Conservation (phyloP, 2,329 filamentous ascomycete species). For the Fusarium buharicum region DNA sequence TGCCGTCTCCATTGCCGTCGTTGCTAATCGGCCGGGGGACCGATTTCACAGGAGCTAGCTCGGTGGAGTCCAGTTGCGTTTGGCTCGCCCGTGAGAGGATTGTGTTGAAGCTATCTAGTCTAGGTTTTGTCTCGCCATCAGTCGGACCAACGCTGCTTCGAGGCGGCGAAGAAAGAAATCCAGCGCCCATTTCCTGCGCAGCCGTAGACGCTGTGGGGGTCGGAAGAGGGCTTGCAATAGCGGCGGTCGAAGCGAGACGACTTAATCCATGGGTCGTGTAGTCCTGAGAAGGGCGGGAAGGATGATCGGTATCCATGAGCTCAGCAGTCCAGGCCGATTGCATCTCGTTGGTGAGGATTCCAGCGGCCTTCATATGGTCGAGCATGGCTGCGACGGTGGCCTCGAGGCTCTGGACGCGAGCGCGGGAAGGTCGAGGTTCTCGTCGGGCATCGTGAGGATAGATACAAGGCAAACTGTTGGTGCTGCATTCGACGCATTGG, state of each 20-base stretch:
- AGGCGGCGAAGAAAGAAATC: slow-evolving; percentile 45
- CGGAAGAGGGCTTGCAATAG: slow-evolving; percentile 45
- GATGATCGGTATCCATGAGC: slow-evolving; percentile 41
- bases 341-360: slow-evolving; percentile 44
- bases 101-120: slow-evolving; percentile 40
- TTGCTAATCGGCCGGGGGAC: slow-evolving; percentile 44
- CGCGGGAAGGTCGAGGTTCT: slow-evolving; percentile 47
- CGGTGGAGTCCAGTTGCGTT: slow-evolving; percentile 22
- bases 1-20: slow-evolving; percentile 45
- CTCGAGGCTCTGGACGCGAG: slow-evolving; percentile 48
- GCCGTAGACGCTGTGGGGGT: slow-evolving; percentile 42
- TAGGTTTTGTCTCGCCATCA: slow-evolving; percentile 42
- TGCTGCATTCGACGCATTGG: slow-evolving; percentile 48
- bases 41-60: slow-evolving; percentile 33
- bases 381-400: slow-evolving; percentile 46
- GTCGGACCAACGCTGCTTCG: slow-evolving; percentile 44
- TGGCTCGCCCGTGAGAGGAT: slow-evolving; percentile 38
- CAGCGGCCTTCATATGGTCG: slow-evolving; percentile 50
- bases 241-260: slow-evolving; percentile 45
- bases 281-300: slow-evolving; percentile 37
- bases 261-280: slow-evolving; percentile 45
- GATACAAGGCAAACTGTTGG: slow-evolving; percentile 44
- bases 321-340: slow-evolving; percentile 44
- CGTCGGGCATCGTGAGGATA: slow-evolving; percentile 51
- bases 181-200: slow-evolving; percentile 44